Evolutionary conservation across 2,329 filamentous ascomycete genomes (phyloP).

Genomic region (Capronia americana): DNA sequence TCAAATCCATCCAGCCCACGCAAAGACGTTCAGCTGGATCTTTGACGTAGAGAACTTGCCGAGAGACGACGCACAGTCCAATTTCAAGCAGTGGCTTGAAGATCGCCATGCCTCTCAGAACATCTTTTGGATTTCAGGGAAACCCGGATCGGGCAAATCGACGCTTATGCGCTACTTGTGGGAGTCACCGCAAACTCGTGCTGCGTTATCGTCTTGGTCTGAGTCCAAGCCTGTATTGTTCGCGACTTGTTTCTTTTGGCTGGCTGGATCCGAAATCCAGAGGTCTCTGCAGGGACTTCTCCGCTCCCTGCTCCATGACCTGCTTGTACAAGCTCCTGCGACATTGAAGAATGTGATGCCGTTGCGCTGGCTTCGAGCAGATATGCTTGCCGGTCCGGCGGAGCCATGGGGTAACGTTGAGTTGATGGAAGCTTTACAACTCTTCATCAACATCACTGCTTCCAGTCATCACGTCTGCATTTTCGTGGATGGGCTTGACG

Average conservation of each 20-base stretch:
- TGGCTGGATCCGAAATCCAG: neutral
- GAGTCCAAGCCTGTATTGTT: neutral
- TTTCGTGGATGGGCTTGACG: neutral
- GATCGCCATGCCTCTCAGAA: neutral
- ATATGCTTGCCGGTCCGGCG: no score
- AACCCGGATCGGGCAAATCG: neutral
- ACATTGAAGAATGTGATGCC: no score
- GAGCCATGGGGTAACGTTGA: neutral
- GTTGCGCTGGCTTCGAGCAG: neutral
- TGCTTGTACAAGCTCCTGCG: neutral
- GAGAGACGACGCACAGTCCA: neutral
- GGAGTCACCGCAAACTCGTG: neutral
- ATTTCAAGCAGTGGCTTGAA: neutral
- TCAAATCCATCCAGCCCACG: neutral
- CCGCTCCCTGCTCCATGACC: neutral
- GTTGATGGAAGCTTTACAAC: neutral
- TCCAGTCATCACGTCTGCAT: no score
- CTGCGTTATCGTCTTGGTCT: neutral
- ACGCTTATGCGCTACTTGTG: neutral
- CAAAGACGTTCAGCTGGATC: neutral
- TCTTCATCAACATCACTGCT: no score
- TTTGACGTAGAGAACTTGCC: neutral
- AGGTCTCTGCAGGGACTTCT: neutral
- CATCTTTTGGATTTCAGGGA: neutral
- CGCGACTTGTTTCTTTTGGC: constrained; percentile 5